These are phyloP conservation scores for Thermochaetoides thermophila DNA, from an alignment of 495 filamentous ascomycete genomes.

Conservation along the genomic window DNA sequence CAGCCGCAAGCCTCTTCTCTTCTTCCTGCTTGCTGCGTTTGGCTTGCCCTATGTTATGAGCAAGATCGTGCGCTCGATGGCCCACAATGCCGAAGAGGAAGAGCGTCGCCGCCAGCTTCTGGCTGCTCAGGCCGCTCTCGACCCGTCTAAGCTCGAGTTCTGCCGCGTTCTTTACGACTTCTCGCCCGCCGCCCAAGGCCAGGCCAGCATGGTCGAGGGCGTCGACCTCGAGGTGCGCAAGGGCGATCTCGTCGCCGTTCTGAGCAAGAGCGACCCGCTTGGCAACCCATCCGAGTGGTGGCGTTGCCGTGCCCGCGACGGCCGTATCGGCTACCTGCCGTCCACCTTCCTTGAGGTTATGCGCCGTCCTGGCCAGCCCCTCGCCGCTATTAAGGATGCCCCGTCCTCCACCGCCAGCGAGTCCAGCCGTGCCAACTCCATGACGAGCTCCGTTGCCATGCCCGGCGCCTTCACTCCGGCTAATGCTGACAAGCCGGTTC, in stretches of 20 bases:
- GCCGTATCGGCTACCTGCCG: slow-evolving; percentile 80
- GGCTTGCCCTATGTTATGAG: slow-evolving; percentile 91
- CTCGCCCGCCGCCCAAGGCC: slow-evolving; percentile 48
- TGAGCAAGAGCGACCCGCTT: slow-evolving; percentile 83
- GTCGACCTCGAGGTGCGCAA: slow-evolving; percentile 87
- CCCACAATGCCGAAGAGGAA: slow-evolving; percentile 69
- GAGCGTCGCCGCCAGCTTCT: slow-evolving; percentile 44
- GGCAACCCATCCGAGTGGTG: slow-evolving; percentile 94
- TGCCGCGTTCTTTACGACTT: slow-evolving; percentile 92
- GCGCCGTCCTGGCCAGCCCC: slow-evolving; percentile 36
- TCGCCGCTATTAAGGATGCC: slow-evolving; percentile 40
- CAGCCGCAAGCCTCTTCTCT: slow-evolving; percentile 84
- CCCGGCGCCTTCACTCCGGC: slow-evolving; percentile 24
- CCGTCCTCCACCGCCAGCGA: slow-evolving; percentile 40
- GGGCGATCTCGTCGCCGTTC: slow-evolving; percentile 87
- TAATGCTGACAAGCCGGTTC: slow-evolving; percentile 11
- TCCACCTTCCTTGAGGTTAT: slow-evolving; percentile 78
- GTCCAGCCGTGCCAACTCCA: slow-evolving; percentile 31
- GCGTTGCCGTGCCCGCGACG: slow-evolving; percentile 86
- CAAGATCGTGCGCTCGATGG: slow-evolving; percentile 77
- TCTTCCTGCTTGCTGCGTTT: slow-evolving; percentile 90
- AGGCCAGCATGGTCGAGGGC: slow-evolving; percentile 46
- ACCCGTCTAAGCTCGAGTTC: slow-evolving; percentile 85
- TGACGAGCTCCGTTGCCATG: slow-evolving; percentile 26
- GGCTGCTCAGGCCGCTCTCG: slow-evolving; percentile 37